Percentiles rank a stretch among this genome's conserved stretches.
These are phyloP conservation scores for Wallacemonas sp. DNA, from an alignment of 208 protist species.

Conservation along the genomic window DNA sequence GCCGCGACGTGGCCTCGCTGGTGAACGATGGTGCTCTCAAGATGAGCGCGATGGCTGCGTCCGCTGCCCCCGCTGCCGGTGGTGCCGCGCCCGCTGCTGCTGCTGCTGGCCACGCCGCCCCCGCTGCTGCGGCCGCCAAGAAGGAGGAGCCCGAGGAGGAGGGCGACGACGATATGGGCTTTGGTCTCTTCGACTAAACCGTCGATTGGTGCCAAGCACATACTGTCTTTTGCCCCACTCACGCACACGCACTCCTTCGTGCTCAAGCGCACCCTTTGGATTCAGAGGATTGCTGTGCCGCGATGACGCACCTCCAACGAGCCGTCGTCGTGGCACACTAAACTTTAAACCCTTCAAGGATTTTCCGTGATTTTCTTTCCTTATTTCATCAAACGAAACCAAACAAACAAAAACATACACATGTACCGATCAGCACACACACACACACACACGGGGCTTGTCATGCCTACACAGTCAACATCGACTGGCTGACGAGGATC, in stretches of 20 bases:
- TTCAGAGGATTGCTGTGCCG: neutral
- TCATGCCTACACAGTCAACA: no score
- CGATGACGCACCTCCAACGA: no score
- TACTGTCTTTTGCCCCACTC: no score
- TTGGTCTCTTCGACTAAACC: conserved; percentile 89
- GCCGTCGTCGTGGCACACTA: no score
- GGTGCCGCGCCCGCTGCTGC: conserved; percentile 20
- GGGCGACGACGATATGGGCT: conserved; percentile 90
- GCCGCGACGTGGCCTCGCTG: conserved; percentile 78
- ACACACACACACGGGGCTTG: no score
- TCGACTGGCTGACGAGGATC: no score
- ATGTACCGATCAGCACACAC: no score
- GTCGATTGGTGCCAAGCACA: no score
- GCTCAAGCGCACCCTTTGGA: neutral
- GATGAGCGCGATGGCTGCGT: conserved; percentile 63
- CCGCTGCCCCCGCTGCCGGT: conserved; percentile 37
- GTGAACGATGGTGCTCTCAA: conserved; percentile 79
- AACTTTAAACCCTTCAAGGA: conserved; percentile 7
- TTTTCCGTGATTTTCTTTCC: conserved; percentile 19
- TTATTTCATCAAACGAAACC: conserved; percentile 19
- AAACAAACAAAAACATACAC: conserved; percentile 12
- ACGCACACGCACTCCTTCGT: neutral
- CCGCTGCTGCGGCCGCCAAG: conserved; percentile 41
- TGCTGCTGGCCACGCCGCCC: conserved; percentile 27
- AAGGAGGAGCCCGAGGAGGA: conserved; percentile 80